These are phyloP conservation scores for Alternaria gaisen DNA, from an alignment of 2,329 filamentous ascomycete species.

Conservation along the genomic window DNA sequence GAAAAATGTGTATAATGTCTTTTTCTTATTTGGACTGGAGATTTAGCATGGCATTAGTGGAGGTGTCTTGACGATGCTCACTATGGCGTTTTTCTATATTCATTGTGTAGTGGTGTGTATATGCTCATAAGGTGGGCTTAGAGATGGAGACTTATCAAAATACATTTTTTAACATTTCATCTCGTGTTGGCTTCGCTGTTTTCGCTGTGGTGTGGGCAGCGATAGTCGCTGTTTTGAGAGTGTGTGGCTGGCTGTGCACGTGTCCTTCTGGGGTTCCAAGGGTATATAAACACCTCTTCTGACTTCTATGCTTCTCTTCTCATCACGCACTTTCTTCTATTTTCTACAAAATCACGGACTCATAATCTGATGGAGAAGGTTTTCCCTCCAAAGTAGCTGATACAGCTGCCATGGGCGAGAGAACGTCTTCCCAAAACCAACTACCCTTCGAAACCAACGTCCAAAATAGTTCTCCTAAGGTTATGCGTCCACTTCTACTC, in stretches of 20 bases:
- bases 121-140: neutral
- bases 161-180: neutral
- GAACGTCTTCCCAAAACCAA: neutral
- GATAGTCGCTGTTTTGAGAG: neutral
- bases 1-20: neutral
- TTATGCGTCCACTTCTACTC: neutral
- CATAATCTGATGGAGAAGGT: too few relatives aligned
- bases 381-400: too few relatives aligned
- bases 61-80: neutral
- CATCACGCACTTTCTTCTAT: neutral
- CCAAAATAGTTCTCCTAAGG: neutral
- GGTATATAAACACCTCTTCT: neutral
- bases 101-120: neutral
- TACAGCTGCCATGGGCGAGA: neutral
- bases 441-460: neutral
- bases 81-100: neutral
- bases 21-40: neutral
- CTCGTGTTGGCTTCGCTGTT: neutral
- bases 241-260: neutral
- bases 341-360: neutral
- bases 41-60: neutral
- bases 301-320: rapidly evolving
- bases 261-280: too few relatives aligned
- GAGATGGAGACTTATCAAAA: neutral
- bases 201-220: neutral